Conservation (phyloP, 768 basidiomycete species). For the Nidularia pulvinata region DNA sequence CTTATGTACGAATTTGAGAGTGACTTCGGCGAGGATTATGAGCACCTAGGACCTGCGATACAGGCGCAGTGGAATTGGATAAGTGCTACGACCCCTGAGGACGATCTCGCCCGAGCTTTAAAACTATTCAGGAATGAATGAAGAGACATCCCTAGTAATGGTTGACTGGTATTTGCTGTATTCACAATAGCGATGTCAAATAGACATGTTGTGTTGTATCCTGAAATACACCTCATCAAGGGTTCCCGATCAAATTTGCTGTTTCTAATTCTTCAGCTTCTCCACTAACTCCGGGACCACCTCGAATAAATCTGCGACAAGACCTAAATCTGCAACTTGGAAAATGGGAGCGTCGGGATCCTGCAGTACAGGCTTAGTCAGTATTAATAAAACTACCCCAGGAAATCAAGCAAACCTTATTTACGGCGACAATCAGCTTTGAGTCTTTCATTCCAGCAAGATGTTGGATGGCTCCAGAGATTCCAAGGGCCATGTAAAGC, state of each 20-base stretch:
- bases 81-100: conserved; percentile 25
- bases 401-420: conserved; percentile 62
- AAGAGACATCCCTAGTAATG: neutral
- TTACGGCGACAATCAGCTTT: conserved; percentile 96
- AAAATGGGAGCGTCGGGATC: conserved; percentile 99
- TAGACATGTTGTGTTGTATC: neutral
- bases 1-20: conserved; percentile 37
- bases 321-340: conserved; percentile 95
- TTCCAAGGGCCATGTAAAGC: conserved; percentile 94
- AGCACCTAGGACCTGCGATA: conserved; percentile 34
- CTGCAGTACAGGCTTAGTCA: conserved; percentile 31
- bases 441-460: conserved; percentile 99
- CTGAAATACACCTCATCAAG: neutral
- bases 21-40: conserved; percentile 30
- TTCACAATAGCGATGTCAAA: neutral
- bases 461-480: conserved; percentile 99
- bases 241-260: no score
- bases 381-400: no score
- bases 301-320: conserved; percentile 93
- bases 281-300: conserved; percentile 89
- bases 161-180: no score
- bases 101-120: conserved; percentile 13
- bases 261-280: conserved; percentile 60
- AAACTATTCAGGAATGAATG: neutral
- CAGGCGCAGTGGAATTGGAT: conserved; percentile 42